Base-by-base conservation (phyloP, 352 stramenopile species). In the Discostella stelligera region DNA sequence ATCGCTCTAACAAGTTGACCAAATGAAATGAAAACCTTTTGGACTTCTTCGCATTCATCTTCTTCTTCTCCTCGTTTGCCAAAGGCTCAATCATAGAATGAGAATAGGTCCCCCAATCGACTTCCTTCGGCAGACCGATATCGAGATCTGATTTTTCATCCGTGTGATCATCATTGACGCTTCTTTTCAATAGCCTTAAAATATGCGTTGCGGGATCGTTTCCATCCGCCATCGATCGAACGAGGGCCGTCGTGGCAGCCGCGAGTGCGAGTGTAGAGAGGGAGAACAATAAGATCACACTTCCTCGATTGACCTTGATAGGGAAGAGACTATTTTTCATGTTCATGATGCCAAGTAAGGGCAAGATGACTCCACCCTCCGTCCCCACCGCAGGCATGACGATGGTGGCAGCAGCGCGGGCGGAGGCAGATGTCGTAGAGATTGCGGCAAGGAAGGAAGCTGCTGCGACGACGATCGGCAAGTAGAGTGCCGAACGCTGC, bases 101-200 rank as follows among this genome's bases (percentile, higher is more conserved):
- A 11, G 55, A 49, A 62, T 74, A 74, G 16, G 58, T 20, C 48
- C 60, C 37, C 66, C 66, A 74, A 54, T 62, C 37, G 37, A 44
- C 7, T 44, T 44, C 16, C 10, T 48, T 62, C 20, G 25, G 11
- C 32, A 18, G 20, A 21, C 20, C 53, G 16, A 44, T 7, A 3
- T 61, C 53, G 10, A 37, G 10, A 59, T 59, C 52, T 25, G n/a
- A 14, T 21, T 61, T n/a, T 0, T 61, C 3, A 0, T 41, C 9
- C 0, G 18, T 20, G 6, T 61, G 13, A 37, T 46, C 37, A 10
- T 44, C 11, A 44, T 32, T 5, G 27, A 44, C 7, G 13, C 1
- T 44, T 44, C 37, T 44, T 14, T 14, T 14, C 7, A 44, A 44
- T 44, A 44, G 7, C 7, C 37, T 44, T 44, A 8, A 44, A 14